phyloP scores from a whole-genome alignment of 2,329 filamentous ascomycete genomes.

The Alternaria ethzedia region DNA sequence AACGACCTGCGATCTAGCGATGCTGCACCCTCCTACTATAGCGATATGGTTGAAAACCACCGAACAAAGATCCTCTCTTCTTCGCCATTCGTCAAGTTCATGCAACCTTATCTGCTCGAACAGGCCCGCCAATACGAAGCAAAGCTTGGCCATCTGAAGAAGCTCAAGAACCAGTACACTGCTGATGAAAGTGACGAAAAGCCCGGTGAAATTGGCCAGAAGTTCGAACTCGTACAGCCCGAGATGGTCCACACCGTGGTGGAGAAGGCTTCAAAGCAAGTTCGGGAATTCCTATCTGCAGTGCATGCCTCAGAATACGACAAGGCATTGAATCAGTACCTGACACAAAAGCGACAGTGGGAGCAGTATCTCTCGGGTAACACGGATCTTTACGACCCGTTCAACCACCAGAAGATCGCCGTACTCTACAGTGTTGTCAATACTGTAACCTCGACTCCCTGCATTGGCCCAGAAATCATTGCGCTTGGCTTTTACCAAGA shows the following conservation, averaged over 20 bases:
- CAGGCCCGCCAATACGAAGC: constrained; percentile 90
- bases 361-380: constrained; percentile 92
- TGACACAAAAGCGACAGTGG: constrained; percentile 94
- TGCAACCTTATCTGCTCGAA: constrained; percentile 90
- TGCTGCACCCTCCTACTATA: constrained; percentile 90
- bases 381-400: constrained; percentile 88
- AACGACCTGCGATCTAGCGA: constrained; percentile 65
- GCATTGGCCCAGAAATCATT: constrained; percentile 87
- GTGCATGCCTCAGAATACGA: constrained; percentile 98
- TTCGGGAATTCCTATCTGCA: constrained; percentile 91
- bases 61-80: constrained; percentile 92
- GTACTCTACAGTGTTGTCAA: constrained; percentile 94
- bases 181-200: constrained; percentile 43
- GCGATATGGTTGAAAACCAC: constrained; percentile 92
- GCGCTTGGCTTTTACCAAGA: constrained; percentile 94
- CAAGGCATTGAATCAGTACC: constrained; percentile 89
- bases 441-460: constrained; percentile 91
- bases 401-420: constrained; percentile 94
- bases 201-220: constrained; percentile 58
- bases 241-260: constrained; percentile 92
- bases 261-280: constrained; percentile 79
- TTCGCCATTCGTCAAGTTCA: constrained; percentile 95
- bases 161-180: constrained; percentile 75
- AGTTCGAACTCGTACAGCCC: constrained; percentile 89
- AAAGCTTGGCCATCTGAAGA: constrained; percentile 79